These are phyloP conservation scores for Mycena vulgaris DNA, from an alignment of 768 basidiomycete species.

Conservation along the genomic window DNA sequence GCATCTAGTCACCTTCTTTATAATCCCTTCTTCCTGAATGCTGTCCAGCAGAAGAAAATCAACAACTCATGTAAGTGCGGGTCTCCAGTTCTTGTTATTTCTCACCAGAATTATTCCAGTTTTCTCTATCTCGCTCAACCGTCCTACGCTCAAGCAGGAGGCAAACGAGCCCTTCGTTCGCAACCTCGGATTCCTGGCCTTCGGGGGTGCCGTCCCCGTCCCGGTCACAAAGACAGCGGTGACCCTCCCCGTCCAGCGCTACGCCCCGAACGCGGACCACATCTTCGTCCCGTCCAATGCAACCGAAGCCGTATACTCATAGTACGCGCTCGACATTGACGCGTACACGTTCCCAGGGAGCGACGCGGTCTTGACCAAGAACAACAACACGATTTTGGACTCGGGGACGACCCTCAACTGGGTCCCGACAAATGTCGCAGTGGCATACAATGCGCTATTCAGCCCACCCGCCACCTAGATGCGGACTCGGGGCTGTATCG, in stretches of 20 bases:
- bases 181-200: conserved; percentile 37
- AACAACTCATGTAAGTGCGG: conserved; percentile 28
- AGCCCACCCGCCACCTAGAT: conserved; percentile 30
- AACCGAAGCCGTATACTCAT: conserved; percentile 17
- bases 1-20: conserved; percentile 27
- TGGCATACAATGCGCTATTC: conserved; percentile 37
- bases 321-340: conserved; percentile 37
- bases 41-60: conserved; percentile 34
- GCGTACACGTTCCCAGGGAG: conserved; percentile 37
- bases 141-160: conserved; percentile 34
- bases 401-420: conserved; percentile 39
- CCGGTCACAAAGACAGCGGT: conserved; percentile 17
- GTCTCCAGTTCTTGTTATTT: neutral
- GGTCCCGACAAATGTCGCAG: conserved; percentile 37
- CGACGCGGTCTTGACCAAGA: conserved; percentile 8
- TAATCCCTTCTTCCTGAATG: conserved; percentile 39
- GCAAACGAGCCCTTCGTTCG: conserved; percentile 29
- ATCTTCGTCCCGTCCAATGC: conserved; percentile 25
- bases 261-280: conserved; percentile 18
- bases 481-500: conserved; percentile 27
- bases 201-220: conserved; percentile 42
- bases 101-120: conserved; percentile 11
- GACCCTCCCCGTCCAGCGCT: conserved; percentile 37
- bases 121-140: conserved; percentile 40
- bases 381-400: conserved; percentile 27